These are phyloP conservation scores for Thelonectria olida DNA, from an alignment of 2,329 filamentous ascomycete species.

Conservation along the genomic window DNA sequence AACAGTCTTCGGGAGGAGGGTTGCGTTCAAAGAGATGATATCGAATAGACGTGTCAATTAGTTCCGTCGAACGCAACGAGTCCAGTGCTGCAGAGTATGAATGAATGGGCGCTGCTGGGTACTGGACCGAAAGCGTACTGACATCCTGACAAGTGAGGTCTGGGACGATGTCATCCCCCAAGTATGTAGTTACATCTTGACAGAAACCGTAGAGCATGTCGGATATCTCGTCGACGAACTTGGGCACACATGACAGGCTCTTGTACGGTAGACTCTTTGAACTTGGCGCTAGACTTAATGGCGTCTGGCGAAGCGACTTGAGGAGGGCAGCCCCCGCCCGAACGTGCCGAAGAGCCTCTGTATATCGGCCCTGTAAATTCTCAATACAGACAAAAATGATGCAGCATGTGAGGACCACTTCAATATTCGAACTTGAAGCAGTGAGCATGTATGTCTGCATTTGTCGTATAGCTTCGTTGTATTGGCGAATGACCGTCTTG, in stretches of 20 bases:
- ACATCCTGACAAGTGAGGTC: slow-evolving; percentile 5
- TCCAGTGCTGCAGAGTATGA: neutral
- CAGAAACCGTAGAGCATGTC: neutral
- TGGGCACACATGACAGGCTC: neutral
- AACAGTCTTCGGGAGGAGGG: neutral
- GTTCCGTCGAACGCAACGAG: neutral
- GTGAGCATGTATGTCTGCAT: neutral
- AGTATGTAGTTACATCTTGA: neutral
- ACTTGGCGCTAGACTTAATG: neutral
- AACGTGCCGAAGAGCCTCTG: neutral
- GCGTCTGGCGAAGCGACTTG: neutral
- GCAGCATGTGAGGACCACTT: slow-evolving; percentile 1
- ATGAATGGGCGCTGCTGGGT: neutral
- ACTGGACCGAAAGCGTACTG: neutral
- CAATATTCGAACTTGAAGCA: neutral
- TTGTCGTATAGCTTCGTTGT: slow-evolving; percentile 8
- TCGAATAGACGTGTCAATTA: neutral
- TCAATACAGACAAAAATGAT: neutral
- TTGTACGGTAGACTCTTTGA: neutral
- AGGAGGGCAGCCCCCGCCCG: neutral
- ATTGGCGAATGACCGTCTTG: neutral
- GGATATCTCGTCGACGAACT: neutral
- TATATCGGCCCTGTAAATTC: neutral
- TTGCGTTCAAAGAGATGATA: neutral
- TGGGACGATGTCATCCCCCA: neutral